These are phyloP conservation scores for Aureobasidium sp. DNA, from an alignment of 2,329 filamentous ascomycete species.

Conservation along the genomic window DNA sequence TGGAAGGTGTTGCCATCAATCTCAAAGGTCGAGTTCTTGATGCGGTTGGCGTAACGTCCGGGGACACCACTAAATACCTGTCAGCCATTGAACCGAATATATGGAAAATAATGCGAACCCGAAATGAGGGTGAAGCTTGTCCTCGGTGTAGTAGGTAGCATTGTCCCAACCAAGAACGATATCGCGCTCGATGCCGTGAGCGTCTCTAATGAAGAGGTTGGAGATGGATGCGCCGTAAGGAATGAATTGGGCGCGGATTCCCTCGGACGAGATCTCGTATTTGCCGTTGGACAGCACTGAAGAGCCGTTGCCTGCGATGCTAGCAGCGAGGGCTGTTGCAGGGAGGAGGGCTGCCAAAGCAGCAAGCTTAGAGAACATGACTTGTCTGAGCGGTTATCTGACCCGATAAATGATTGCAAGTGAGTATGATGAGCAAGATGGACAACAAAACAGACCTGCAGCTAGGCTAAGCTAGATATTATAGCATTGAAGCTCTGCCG, in stretches of 20 bases:
- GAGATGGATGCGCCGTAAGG: conserved; percentile 66
- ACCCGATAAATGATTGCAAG: neutral
- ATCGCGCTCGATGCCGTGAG: conserved; percentile 58
- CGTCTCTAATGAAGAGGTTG: conserved; percentile 62
- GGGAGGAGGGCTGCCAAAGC: conserved; percentile 18
- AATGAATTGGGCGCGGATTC: conserved; percentile 61
- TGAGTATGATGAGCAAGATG: neutral
- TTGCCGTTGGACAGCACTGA: conserved; percentile 40
- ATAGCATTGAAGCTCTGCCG: neutral
- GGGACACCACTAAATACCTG: neutral
- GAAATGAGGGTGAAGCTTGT: conserved; percentile 60
- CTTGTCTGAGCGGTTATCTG: neutral
- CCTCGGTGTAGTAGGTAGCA: conserved; percentile 57
- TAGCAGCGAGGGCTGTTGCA: conserved; percentile 14
- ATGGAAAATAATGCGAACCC: conserved; percentile 30
- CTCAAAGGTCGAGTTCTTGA: conserved; percentile 51
- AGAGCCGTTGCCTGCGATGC: conserved; percentile 19
- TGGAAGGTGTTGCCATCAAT: conserved; percentile 40
- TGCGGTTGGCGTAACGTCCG: conserved; percentile 67
- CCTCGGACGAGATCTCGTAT: conserved; percentile 60
- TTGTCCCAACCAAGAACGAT: conserved; percentile 69
- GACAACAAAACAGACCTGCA: conserved; percentile 4
- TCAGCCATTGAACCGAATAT: neutral
- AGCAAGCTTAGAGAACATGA: conserved; percentile 11
- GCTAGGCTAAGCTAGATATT: neutral